These are phyloP conservation scores for Trichoderma cornu-damae DNA, from an alignment of 2,329 filamentous ascomycete genomes.

Conservation along the genomic window DNA sequence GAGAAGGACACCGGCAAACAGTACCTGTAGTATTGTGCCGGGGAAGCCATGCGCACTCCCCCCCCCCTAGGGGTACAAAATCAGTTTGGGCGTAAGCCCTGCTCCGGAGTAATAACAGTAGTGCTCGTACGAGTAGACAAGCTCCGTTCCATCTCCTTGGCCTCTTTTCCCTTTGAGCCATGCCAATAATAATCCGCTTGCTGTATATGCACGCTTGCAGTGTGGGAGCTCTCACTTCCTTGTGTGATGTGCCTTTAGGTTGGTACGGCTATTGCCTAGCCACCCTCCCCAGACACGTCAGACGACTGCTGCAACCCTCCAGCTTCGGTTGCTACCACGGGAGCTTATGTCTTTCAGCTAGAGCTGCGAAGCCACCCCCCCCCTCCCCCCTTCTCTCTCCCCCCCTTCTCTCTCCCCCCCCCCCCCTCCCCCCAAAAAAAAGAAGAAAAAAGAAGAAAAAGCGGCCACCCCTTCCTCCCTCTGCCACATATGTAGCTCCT, in stretches of 20 bases:
- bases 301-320: constrained; percentile 16
- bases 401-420: too few species aligned
- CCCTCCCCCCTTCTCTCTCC: too few species aligned
- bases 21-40: not conserved
- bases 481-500: not conserved
- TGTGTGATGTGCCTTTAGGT: not conserved
- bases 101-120: not conserved
- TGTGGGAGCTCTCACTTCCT: not conserved
- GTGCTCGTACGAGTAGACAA: not conserved
- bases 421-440: too few species aligned
- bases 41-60: not conserved
- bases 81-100: not conserved
- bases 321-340: constrained; percentile 15
- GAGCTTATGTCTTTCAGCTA: constrained; percentile 16
- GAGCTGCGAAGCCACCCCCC: constrained; percentile 7
- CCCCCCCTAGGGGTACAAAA: too few species aligned
- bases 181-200: not conserved
- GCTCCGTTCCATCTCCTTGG: not conserved
- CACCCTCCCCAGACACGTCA: constrained; percentile 14
- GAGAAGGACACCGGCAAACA: constrained; percentile 5
- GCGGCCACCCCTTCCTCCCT: not conserved
- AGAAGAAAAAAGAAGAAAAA: too few species aligned
- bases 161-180: not conserved
- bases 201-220: not conserved
- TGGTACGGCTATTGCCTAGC: constrained; percentile 7